Conservation (phyloP, 768 basidiomycete species). For the Kwoniella mangroviensis region DNA sequence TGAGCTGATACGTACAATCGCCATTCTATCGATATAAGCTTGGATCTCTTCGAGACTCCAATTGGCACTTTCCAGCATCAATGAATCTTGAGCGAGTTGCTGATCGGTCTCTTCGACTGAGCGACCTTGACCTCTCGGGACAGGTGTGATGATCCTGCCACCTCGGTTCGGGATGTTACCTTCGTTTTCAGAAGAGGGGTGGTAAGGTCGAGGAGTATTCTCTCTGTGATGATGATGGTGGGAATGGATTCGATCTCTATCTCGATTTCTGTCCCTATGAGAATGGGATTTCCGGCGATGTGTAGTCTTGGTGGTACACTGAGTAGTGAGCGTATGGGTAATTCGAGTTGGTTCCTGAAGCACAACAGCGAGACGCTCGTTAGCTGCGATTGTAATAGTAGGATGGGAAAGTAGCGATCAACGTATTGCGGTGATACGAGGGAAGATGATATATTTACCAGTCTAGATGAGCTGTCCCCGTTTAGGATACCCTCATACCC, state of each 20-base stretch:
- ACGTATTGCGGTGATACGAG: neutral
- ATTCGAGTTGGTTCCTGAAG: neutral
- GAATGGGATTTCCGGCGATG: neutral
- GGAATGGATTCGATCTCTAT: neutral
- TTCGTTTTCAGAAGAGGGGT: neutral
- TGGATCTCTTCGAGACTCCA: neutral
- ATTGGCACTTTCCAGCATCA: neutral
- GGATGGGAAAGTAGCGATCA: neutral
- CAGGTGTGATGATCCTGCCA: neutral
- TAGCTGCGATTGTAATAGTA: no score
- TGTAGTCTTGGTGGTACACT: neutral
- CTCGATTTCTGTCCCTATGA: neutral
- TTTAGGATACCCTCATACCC: neutral
- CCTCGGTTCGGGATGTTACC: neutral
- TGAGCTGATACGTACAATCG: neutral
- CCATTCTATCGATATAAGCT: neutral
- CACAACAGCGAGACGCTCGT: neutral
- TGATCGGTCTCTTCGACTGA: neutral
- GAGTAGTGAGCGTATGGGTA: neutral
- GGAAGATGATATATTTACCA: neutral
- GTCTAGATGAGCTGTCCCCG: neutral
- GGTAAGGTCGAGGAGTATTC: neutral
- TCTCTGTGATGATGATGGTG: neutral
- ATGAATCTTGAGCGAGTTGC: neutral
- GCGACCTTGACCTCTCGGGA: neutral